A percentile compares a stretch with the other conserved stretches of the same genome.
These are phyloP conservation scores for Termitomyces sp. DNA, from an alignment of 768 basidiomycete species.

Conservation along the genomic window DNA sequence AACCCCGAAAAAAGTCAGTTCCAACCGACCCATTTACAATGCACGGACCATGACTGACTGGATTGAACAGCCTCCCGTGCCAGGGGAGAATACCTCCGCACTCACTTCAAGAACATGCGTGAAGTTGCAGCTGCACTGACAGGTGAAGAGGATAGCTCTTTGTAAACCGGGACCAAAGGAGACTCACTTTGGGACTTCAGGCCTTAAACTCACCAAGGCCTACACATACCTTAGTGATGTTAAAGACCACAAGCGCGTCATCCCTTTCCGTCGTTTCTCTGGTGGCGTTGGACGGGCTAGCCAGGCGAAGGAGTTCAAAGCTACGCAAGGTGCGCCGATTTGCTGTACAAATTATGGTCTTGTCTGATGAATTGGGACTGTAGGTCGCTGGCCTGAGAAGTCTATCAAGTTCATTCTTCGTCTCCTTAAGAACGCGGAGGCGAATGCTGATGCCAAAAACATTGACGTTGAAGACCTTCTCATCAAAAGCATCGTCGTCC, in stretches of 20 bases:
- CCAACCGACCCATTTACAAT: background rate
- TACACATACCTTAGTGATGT: constrained; percentile 93
- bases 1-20: constrained; percentile 94
- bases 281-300: constrained; percentile 93
- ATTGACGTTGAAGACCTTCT: constrained; percentile 86
- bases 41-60: constrained; percentile 14
- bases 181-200: constrained; percentile 31
- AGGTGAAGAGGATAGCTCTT: constrained; percentile 44
- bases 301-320: constrained; percentile 95
- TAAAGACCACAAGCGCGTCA: constrained; percentile 92
- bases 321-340: constrained; percentile 78
- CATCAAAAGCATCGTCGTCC: constrained; percentile 97
- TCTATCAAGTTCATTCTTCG: constrained; percentile 93
- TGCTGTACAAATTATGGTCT: background rate
- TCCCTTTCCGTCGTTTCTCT: constrained; percentile 94
- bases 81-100: constrained; percentile 95
- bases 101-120: constrained; percentile 99
- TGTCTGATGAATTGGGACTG: background rate
- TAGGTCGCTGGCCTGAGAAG: constrained; percentile 99
- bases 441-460: constrained; percentile 98
- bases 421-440: constrained; percentile 97
- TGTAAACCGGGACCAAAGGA: background rate
- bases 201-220: constrained; percentile 91
- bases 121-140: constrained; percentile 94
- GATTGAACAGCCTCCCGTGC: constrained; percentile 72